Base-by-base conservation (phyloP, 208 protist genomes). In the Trypanosoma theileri region DNA sequence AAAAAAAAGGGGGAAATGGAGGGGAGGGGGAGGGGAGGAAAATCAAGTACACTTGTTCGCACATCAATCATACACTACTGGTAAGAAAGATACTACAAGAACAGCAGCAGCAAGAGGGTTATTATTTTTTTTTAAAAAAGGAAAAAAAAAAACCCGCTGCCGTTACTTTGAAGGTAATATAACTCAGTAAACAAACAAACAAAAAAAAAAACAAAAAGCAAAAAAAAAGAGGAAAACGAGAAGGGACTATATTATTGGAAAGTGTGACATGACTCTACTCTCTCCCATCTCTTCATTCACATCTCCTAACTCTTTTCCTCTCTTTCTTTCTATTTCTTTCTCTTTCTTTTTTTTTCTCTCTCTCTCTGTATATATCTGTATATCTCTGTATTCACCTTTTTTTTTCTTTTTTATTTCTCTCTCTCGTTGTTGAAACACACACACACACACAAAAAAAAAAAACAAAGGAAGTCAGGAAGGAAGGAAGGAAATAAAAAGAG, bases 171-270 rank as follows among this genome's bases (percentile, higher is more conserved):
- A 35, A 35, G 28, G 28, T 35, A 35, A 8, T 35, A 35, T 6
- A 35, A 35, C 28, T 35, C 28, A 35, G 28, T 35, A 35, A 35
- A 35, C 6, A 35, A 35, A 35, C 50, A 48, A 74, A 26, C 68
- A 55, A 64, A 6, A 35, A 35, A 59, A 48, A 74, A 26, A 74
- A 55, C 56, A 6, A 42, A 41, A 24, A 14, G 24, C 6, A 64
- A 35, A 31, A 45, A 53, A 28, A 44, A 44, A 59, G 4, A 59
- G 8, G 31, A 28, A 59, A 42, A 59, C 28, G 42, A 21, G 31
- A 14, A 59, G 10, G 42, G 16, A 59, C 28, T 4, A 59, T 16
- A 56, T 56, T 26, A 56, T 16, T 4, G 10, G n/a, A 56, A 56
- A 16, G n/a, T 56, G 10, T 31, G n/a, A 35, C n/a, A 26, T 22